Evolutionary conservation across 192 early-diverging fungal genomes (phyloP).

Genomic region (Backusella australiensis): DNA sequence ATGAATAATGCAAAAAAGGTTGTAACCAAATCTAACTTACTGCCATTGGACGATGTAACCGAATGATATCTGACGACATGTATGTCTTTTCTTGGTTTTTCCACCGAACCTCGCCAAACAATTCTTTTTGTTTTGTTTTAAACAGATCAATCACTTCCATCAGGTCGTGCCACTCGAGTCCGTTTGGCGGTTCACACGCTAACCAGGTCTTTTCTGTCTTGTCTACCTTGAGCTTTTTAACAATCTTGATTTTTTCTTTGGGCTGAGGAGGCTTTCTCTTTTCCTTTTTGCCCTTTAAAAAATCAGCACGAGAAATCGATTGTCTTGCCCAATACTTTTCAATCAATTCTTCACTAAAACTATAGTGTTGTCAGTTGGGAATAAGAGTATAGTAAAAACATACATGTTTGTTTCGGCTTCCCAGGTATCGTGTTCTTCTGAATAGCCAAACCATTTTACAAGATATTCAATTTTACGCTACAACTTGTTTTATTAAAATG

Average conservation of each 20-base stretch:
- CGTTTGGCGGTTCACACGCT: neutral
- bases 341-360: neutral
- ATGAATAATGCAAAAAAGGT: too few relatives aligned
- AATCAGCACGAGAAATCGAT: neutral
- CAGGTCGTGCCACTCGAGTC: neutral
- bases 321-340: neutral
- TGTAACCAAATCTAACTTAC: neutral
- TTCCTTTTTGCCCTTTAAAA: neutral
- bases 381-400: neutral
- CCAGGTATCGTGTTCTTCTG: slow-evolving; percentile 1
- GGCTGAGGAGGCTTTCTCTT: neutral
- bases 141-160: neutral
- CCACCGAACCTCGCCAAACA: neutral
- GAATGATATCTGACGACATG: neutral
- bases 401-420: slow-evolving; percentile 11
- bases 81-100: neutral
- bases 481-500: neutral
- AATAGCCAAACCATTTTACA: neutral
- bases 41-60: neutral
- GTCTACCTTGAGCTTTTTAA: neutral
- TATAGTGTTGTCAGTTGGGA: neutral
- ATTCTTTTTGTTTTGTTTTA: neutral
- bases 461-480: slow-evolving; percentile 6
- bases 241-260: neutral
- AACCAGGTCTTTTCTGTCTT: neutral